Conservation (phyloP, 768 basidiomycete genomes). For the Pholiota molesta region DNA sequence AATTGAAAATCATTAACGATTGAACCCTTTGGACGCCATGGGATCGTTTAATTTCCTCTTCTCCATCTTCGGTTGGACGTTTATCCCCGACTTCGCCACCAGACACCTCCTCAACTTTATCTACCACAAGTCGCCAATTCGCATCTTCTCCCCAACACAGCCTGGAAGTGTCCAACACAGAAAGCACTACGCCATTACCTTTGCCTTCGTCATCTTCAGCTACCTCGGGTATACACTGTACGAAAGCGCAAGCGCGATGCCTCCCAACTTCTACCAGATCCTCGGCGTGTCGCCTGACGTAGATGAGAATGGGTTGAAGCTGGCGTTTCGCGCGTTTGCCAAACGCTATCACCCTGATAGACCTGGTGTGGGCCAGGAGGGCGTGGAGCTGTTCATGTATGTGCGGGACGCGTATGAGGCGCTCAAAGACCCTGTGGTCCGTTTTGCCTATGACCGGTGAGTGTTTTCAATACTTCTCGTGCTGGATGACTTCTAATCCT, state of each 20-base stretch:
- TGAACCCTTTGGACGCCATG: constrained; percentile 12
- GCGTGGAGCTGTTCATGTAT: constrained; percentile 67
- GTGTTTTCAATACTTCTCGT: constrained; percentile 21
- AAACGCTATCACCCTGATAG: constrained; percentile 78
- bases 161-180: constrained; percentile 47
- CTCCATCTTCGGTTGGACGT: constrained; percentile 62
- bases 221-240: constrained; percentile 71
- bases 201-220: constrained; percentile 61
- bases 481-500: constrained; percentile 2
- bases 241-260: constrained; percentile 55
- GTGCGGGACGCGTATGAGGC: constrained; percentile 79
- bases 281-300: constrained; percentile 64
- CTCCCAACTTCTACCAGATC: constrained; percentile 79
- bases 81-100: constrained; percentile 66
- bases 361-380: constrained; percentile 54
- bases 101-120: constrained; percentile 49
- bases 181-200: constrained; percentile 66
- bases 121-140: constrained; percentile 35
- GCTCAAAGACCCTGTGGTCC: constrained; percentile 71
- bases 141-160: constrained; percentile 38
- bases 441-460: constrained; percentile 88
- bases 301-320: constrained; percentile 68
- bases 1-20: neutral
- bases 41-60: constrained; percentile 25
- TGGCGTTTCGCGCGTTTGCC: constrained; percentile 77